Evolutionary conservation across 2,329 filamentous ascomycete genomes (phyloP), one percentile per base, ranked within the genome.

Genomic region (Emericellopsis atlantica): DNA sequence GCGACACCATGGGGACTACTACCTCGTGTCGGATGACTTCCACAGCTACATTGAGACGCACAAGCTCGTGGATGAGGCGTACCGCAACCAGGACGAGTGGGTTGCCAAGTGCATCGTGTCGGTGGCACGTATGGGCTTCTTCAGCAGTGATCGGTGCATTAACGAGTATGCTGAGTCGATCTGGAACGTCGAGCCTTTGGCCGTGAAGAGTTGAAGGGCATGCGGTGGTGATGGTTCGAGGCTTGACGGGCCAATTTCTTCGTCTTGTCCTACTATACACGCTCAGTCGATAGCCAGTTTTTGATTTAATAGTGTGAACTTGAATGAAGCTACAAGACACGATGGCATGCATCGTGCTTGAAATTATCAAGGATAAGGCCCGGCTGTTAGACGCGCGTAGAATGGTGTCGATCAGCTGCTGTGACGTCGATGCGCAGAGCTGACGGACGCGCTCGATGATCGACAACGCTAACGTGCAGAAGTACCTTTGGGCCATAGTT

Each of bases 1-100:
- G 48, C 79, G 83, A 47, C 84, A 95, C 45, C 92, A 96, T 49
- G 89, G 92, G 32, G 92, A 98, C 61, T 96, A 93, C 69, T 98
- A 98, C 62, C 77, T 98, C 24, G 89, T 96, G 37, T 95, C 87
- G 32, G 92, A 98, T 56, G 92, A 98, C 62, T 98, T 98, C 74
- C 79, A 86, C 64, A 90, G 83, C 57, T 98, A 98, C 66, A 70
- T 94, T 52, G 79, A 90, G 62, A 95, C 92, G 7, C 92, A 98
- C 48, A 73, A 78, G 43, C 72, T 95, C 42, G 89, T 98, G 26
- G 92, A 98, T 54, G 81, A 90, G 64, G 81, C 87, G 39, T 98
- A 93, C 70, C 79, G 78, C 62, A 83, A 96, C 64, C 84, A 90
- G 59, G 88, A 95, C 44, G 82, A 85, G 53, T 98, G 92, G 92